Conservation (phyloP, 2,329 filamentous ascomycete species). For the Thielaviopsis musarum region DNA sequence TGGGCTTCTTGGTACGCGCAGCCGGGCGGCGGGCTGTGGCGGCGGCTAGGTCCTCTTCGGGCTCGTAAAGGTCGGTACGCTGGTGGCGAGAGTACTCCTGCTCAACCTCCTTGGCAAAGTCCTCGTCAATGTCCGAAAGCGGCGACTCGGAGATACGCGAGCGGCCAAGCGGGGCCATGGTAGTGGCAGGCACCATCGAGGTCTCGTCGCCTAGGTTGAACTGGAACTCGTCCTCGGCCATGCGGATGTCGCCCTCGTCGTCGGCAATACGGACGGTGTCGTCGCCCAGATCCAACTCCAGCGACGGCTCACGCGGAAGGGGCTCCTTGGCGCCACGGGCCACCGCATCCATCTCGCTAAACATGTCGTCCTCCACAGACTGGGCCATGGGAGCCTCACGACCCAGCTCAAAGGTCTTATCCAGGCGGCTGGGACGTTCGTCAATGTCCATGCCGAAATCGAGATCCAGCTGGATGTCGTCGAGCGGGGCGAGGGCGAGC, state of each 20-base stretch:
- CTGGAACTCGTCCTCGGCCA: slow-evolving; percentile 47
- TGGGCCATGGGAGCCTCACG: slow-evolving; percentile 62
- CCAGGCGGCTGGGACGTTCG: slow-evolving; percentile 35
- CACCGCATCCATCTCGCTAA: slow-evolving; percentile 45
- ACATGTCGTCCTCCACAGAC: slow-evolving; percentile 52
- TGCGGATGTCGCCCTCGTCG: slow-evolving; percentile 45
- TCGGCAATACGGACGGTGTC: slow-evolving; percentile 43
- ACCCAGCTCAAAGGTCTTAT: slow-evolving; percentile 68
- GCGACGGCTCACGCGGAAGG: slow-evolving; percentile 33
- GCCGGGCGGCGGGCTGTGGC: slow-evolving; percentile 50
- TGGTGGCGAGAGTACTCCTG: slow-evolving; percentile 34
- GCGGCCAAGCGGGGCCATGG: slow-evolving; percentile 29
- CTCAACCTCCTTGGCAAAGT: slow-evolving; percentile 41
- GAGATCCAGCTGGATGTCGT: slow-evolving; percentile 55
- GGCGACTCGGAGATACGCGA: slow-evolving; percentile 52
- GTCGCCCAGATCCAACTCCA: slow-evolving; percentile 37
- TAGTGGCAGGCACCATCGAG: slow-evolving; percentile 35
- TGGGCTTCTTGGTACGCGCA: slow-evolving; percentile 59
- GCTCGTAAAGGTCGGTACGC: slow-evolving; percentile 44
- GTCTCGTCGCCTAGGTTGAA: slow-evolving; percentile 40
- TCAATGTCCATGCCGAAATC: slow-evolving; percentile 62
- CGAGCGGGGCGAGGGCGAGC: slow-evolving; percentile 36
- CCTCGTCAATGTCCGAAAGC: slow-evolving; percentile 52
- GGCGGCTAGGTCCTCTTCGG: slow-evolving; percentile 37
- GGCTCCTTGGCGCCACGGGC: slow-evolving; percentile 33